These are phyloP conservation scores for Thielaviopsis populi DNA, from an alignment of 2,329 filamentous ascomycete genomes.

Conservation along the genomic window DNA sequence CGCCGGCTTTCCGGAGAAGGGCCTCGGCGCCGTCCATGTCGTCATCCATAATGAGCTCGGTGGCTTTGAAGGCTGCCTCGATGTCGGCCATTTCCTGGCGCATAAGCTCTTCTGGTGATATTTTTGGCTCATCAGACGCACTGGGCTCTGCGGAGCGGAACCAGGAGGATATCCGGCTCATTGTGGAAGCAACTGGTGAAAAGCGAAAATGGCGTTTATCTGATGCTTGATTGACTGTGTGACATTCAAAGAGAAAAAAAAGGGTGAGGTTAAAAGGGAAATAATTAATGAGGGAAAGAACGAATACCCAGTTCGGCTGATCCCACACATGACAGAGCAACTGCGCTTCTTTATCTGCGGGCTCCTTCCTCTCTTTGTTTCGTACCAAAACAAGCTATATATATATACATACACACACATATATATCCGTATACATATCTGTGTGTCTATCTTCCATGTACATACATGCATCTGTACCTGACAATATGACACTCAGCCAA, in stretches of 20 bases:
- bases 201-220: background rate
- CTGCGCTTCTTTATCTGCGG: background rate
- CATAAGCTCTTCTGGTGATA: slow-evolving; percentile 20
- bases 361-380: no score
- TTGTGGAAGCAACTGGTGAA: slow-evolving; percentile 20
- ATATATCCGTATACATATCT: no score
- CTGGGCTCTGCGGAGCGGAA: slow-evolving; percentile 29
- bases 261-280: background rate
- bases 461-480: no score
- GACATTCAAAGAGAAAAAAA: background rate
- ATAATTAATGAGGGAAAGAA: background rate
- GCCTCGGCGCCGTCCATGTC: slow-evolving; percentile 74
- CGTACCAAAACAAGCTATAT: no score
- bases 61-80: slow-evolving; percentile 46
- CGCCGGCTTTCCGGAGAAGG: slow-evolving; percentile 49
- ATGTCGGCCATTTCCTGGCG: slow-evolving; percentile 39
- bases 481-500: no score
- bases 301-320: background rate
- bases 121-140: background rate
- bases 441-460: background rate
- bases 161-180: slow-evolving; percentile 38
- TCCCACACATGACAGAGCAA: background rate
- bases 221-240: background rate
- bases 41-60: slow-evolving; percentile 68
- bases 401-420: no score